A percentile compares a stretch with the other conserved stretches of the same genome.
These are phyloP conservation scores for Nothophoma quercina DNA, from an alignment of 2,329 filamentous ascomycete species.

Conservation along the genomic window DNA sequence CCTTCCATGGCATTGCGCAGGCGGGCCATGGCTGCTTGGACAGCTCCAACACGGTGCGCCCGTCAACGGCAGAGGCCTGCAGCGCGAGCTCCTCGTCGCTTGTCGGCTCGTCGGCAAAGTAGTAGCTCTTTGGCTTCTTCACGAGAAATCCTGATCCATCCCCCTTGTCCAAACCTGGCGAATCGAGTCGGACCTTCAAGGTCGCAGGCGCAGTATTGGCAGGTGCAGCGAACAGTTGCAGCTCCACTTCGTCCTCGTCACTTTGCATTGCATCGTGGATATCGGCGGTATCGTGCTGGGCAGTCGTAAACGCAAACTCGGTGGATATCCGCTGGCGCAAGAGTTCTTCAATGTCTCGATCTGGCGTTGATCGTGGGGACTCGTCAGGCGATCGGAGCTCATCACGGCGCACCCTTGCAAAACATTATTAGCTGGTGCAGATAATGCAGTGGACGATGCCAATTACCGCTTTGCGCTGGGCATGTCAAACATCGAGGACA, in stretches of 20 bases:
- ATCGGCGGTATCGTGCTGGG: slow-evolving; percentile 5
- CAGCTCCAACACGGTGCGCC: slow-evolving; percentile 37
- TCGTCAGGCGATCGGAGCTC: slow-evolving; percentile 45
- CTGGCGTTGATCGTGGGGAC: slow-evolving; percentile 46
- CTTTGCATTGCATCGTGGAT: slow-evolving; percentile 11
- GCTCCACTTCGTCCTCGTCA: slow-evolving; percentile 43
- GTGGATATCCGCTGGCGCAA: slow-evolving; percentile 35
- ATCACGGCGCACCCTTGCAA: slow-evolving; percentile 41
- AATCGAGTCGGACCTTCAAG: slow-evolving; percentile 43
- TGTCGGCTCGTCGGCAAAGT: slow-evolving; percentile 42
- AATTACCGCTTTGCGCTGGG: slow-evolving; percentile 37
- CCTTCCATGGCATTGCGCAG: slow-evolving; percentile 47
- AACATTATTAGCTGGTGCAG: background rate
- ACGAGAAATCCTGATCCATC: slow-evolving; percentile 38
- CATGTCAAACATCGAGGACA: slow-evolving; percentile 35
- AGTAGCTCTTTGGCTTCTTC: slow-evolving; percentile 44
- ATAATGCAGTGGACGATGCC: background rate
- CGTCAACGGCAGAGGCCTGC: slow-evolving; percentile 38
- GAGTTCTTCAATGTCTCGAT: slow-evolving; percentile 41
- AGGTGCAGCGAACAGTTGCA: slow-evolving; percentile 45
- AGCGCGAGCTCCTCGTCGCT: slow-evolving; percentile 33
- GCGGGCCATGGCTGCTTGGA: slow-evolving; percentile 44
- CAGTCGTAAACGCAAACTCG: slow-evolving; percentile 36
- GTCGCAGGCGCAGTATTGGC: slow-evolving; percentile 29
- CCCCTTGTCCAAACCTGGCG: slow-evolving; percentile 33